phyloP scores from a whole-genome alignment of 371 early-diverging fungal species.

The Mortierella sp. region DNA sequence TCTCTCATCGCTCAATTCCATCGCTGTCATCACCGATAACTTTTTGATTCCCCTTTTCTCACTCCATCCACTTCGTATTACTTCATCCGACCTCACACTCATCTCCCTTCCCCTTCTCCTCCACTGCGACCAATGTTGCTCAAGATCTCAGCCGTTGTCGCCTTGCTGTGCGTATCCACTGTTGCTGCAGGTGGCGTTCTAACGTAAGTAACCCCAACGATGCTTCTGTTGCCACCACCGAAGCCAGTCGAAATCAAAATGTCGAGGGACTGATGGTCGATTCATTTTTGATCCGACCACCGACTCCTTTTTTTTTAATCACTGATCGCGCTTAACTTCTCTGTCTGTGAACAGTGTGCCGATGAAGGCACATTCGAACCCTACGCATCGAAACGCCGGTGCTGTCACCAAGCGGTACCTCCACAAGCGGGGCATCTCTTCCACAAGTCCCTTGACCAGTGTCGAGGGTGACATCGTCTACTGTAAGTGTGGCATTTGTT shows the following conservation, averaged over 20 bases:
- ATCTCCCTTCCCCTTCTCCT: background rate
- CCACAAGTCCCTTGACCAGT: slow-evolving; percentile 14
- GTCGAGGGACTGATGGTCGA: background rate
- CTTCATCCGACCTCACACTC: background rate
- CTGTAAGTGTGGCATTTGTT: slow-evolving; percentile 5
- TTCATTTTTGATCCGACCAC: background rate
- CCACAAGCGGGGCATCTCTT: slow-evolving; percentile 22
- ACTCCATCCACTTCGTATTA: background rate
- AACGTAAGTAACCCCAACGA: too few species aligned
- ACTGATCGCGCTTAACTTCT: background rate
- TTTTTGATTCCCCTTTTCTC: background rate
- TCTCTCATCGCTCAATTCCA: background rate
- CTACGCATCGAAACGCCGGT: slow-evolving; percentile 14
- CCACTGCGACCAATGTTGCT: slow-evolving; percentile 1
- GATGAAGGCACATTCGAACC: slow-evolving; percentile 17
- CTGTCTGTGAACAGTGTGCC: slow-evolving; percentile 5
- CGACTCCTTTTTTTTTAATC: background rate
- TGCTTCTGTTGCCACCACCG: too few species aligned
- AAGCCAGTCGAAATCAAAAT: too few species aligned
- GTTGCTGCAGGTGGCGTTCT: slow-evolving; percentile 14
- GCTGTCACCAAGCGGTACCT: slow-evolving; percentile 30
- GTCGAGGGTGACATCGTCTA: slow-evolving; percentile 7
- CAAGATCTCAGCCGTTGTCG: background rate
- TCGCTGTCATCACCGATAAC: background rate
- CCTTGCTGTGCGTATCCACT: slow-evolving; percentile 5